These are phyloP conservation scores for Adansonia digitata DNA, from an alignment of 345 rosid species.

Conservation along the genomic window DNA sequence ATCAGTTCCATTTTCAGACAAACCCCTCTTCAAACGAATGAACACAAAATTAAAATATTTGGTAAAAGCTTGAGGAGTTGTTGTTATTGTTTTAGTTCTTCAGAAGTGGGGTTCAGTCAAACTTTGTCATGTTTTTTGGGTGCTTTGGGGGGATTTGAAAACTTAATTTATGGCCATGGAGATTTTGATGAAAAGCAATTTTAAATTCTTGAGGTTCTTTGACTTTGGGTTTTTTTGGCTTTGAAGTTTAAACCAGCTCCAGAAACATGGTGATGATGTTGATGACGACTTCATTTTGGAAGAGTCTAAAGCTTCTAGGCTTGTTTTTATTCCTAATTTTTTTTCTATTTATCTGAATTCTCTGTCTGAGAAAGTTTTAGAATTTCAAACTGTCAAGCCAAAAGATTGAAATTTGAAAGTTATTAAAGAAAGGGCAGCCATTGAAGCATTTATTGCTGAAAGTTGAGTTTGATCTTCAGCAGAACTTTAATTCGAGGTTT, in stretches of 20 bases:
- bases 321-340: not conserved
- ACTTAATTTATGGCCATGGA: constrained; percentile 1
- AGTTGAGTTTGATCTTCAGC: not conserved
- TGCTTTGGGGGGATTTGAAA: not conserved
- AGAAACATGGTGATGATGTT: too few species aligned
- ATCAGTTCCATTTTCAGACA: not conserved
- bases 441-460: constrained; percentile 1
- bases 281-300: constrained; percentile 8
- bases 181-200: not conserved
- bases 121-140: not conserved
- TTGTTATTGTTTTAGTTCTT: not conserved
- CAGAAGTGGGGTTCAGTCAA: not conserved
- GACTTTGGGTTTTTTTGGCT: constrained; percentile 3
- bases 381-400: not conserved
- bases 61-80: not conserved
- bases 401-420: not conserved
- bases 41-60: not conserved
- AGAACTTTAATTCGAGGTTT: not conserved
- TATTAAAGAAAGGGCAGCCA: not conserved
- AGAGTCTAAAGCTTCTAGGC: constrained; percentile 28
- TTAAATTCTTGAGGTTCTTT: constrained; percentile 10
- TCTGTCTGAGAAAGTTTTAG: not conserved
- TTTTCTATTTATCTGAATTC: not conserved
- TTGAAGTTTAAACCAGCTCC: not conserved
- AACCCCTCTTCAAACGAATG: not conserved